Evolutionary conservation across 768 basidiomycete genomes (phyloP).

Genomic region (Trichaptum fuscoviolaceum): DNA sequence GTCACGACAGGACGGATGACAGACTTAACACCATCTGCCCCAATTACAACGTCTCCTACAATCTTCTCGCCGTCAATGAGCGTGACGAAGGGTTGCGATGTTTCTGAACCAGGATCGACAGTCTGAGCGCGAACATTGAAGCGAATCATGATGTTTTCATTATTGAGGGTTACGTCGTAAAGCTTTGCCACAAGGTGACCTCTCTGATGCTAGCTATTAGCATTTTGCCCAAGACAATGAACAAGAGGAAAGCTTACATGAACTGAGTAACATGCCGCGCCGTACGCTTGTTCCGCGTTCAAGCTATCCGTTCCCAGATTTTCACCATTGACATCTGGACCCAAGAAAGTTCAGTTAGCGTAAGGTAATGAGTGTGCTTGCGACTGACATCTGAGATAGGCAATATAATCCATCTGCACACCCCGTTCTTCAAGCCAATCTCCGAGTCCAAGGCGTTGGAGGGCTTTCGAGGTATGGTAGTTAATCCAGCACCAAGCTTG

Average conservation of each 20-base stretch:
- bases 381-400: neutral
- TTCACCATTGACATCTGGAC: neutral
- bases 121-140: neutral
- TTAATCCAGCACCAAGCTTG: neutral
- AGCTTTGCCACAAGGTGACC: neutral
- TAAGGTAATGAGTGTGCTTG: neutral
- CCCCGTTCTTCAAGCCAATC: neutral
- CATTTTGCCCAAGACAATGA: neutral
- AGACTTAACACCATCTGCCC: slow-evolving; percentile 16
- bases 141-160: neutral
- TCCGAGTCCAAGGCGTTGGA: neutral
- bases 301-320: neutral
- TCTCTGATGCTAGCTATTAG: neutral
- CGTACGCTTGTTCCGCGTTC: neutral
- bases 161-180: neutral
- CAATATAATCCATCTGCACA: neutral
- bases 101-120: neutral
- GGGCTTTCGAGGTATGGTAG: neutral
- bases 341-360: neutral
- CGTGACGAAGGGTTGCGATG: slow-evolving; percentile 2
- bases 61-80: neutral
- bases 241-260: neutral
- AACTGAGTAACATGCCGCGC: neutral
- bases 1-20: slow-evolving; percentile 17
- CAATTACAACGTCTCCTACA: too few species aligned